Percentiles rank a stretch among this genome's conserved stretches.
Evolutionary conservation across 1,284 basidiomycete species (phyloP).

Genomic region (Ustilago shanxiensis): DNA sequence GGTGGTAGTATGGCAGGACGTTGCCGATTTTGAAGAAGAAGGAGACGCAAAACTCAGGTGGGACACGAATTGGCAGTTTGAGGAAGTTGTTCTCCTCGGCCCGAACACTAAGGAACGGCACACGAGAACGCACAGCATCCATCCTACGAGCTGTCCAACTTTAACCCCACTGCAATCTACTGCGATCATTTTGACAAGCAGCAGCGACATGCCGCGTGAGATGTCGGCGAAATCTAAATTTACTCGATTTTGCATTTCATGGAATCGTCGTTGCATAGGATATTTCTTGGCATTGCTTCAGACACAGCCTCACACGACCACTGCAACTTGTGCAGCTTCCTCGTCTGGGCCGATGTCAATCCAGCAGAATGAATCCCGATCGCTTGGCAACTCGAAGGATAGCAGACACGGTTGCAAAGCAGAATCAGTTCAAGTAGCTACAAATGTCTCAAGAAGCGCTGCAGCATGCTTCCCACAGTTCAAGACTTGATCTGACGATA

Average conservation of each 20-base stretch:
- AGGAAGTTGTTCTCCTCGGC: no score
- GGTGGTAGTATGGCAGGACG: neutral
- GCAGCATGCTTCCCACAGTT: no score
- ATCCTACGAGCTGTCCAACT: neutral
- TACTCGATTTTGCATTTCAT: neutral
- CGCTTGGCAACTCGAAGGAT: no score
- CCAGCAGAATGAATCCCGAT: neutral
- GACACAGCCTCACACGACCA: constrained; percentile 24
- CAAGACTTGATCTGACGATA: neutral
- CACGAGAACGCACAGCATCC: neutral
- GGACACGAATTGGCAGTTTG: neutral
- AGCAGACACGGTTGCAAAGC: neutral
- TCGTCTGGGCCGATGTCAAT: neutral
- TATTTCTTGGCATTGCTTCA: neutral
- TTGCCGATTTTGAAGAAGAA: neutral
- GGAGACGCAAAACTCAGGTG: neutral
- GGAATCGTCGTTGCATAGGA: neutral
- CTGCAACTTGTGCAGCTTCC: neutral
- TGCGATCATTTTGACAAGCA: neutral
- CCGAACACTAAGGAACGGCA: neutral
- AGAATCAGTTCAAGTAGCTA: neutral
- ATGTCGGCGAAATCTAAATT: neutral
- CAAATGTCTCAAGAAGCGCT: neutral
- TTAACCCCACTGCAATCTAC: neutral
- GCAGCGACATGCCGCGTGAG: neutral